Evolutionary conservation across 1,284 basidiomycete species (phyloP).

Genomic region (Heliocybe sulcata): DNA sequence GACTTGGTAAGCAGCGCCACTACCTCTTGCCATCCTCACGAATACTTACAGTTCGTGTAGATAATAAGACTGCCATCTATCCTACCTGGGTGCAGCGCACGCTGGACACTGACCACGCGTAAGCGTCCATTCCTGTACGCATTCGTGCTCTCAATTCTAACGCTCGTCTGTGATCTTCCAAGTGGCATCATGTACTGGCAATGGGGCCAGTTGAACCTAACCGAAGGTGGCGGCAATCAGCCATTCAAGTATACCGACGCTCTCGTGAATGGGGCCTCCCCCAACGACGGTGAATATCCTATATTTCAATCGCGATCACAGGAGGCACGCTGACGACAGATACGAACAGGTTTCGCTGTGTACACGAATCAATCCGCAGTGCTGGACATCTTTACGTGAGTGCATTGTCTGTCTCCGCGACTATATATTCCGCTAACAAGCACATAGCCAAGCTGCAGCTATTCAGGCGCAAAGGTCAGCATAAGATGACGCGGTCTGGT

Average conservation of each 20-base stretch:
- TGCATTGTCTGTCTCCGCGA: slow-evolving; percentile 4
- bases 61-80: slow-evolving; percentile 44
- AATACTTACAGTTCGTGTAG: slow-evolving; percentile 16
- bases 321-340: slow-evolving; percentile 3
- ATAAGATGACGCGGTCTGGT: no score
- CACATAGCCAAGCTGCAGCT: slow-evolving; percentile 23
- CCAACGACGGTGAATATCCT: slow-evolving; percentile 39
- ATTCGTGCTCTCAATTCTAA: neutral
- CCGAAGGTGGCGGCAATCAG: slow-evolving; percentile 42
- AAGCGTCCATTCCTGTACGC: slow-evolving; percentile 16
- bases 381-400: slow-evolving; percentile 46
- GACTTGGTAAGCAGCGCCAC: slow-evolving; percentile 25
- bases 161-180: neutral
- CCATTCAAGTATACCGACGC: slow-evolving; percentile 48
- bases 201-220: slow-evolving; percentile 41
- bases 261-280: slow-evolving; percentile 41
- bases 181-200: slow-evolving; percentile 53
- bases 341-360: slow-evolving; percentile 26
- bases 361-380: slow-evolving; percentile 46
- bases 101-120: slow-evolving; percentile 43
- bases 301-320: neutral
- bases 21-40: neutral
- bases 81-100: slow-evolving; percentile 42
- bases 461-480: slow-evolving; percentile 23
- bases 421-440: slow-evolving; percentile 4